phyloP scores from a whole-genome alignment of 2,329 filamentous ascomycete species.

The Phialocephala sp. region DNA sequence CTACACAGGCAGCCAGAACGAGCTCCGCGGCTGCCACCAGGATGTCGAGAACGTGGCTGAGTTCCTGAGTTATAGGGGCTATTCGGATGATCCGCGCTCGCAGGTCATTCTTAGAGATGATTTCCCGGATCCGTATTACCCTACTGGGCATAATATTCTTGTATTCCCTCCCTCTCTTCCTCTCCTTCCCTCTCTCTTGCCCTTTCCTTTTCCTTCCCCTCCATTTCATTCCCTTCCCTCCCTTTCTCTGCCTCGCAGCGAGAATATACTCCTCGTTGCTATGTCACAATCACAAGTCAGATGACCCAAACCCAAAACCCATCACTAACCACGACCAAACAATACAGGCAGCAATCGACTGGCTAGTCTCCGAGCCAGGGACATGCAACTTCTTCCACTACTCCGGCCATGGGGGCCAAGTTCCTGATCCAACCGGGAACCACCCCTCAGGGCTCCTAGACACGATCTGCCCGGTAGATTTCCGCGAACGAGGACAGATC shows the following conservation, averaged over 20 bases:
- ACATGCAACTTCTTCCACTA: conserved; percentile 62
- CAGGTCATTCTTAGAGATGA: conserved; percentile 48
- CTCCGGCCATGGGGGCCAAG: conserved; percentile 63
- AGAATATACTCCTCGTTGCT: too few species aligned
- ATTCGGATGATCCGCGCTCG: conserved; percentile 42
- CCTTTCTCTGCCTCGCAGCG: too few species aligned
- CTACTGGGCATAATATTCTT: conserved; percentile 46
- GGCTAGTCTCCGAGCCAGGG: conserved; percentile 59
- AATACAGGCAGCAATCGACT: conserved; percentile 44
- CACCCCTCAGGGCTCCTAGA: conserved; percentile 51
- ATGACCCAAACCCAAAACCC: neutral
- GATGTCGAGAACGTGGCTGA: conserved; percentile 46
- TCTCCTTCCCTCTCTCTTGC: neutral
- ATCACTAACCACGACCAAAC: too few species aligned
- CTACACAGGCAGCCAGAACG: conserved; percentile 30
- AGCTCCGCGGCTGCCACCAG: conserved; percentile 40
- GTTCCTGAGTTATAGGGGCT: conserved; percentile 47
- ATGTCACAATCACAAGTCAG: conserved; percentile 2
- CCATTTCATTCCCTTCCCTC: too few species aligned
- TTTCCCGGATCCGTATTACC: conserved; percentile 44
- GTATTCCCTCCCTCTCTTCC: conserved; percentile 12
- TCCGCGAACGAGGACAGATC: conserved; percentile 57
- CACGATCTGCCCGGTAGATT: conserved; percentile 60
- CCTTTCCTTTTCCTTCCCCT: too few species aligned
- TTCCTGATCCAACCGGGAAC: conserved; percentile 51